These are phyloP conservation scores for Funneliformis caledonium DNA, from an alignment of 371 early-diverging fungal species.

Conservation along the genomic window DNA sequence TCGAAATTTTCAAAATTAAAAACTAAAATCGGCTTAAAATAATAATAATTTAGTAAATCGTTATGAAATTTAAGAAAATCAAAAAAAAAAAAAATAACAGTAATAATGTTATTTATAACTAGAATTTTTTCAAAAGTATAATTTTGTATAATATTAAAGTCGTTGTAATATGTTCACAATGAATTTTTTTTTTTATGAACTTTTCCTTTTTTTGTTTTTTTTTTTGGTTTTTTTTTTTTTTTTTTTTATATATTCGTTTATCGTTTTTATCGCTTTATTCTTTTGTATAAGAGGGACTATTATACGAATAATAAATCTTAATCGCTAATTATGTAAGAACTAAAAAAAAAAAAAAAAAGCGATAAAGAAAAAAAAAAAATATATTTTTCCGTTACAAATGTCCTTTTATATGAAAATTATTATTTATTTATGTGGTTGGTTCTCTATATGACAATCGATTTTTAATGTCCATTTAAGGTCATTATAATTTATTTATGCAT, in stretches of 20 bases:
- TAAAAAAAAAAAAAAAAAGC: neutral
- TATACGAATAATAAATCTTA: neutral
- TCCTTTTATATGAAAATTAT: neutral
- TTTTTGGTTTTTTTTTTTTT: neutral
- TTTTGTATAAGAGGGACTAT: neutral
- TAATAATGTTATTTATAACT: neutral
- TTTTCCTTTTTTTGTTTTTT: neutral
- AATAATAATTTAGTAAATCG: too few relatives aligned
- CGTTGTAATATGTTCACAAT: neutral
- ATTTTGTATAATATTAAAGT: neutral
- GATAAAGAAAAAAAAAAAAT: neutral
- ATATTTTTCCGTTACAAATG: neutral
- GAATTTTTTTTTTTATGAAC: neutral
- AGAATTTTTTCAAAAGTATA: neutral
- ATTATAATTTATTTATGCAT: neutral
- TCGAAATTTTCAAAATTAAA: neutral
- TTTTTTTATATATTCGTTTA: neutral
- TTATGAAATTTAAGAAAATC: neutral
- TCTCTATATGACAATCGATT: too few relatives aligned
- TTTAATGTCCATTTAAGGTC: neutral
- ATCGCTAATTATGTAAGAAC: neutral
- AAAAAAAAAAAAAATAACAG: neutral
- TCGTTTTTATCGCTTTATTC: neutral
- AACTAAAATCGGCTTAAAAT: too few relatives aligned
- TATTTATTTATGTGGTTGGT: too few relatives aligned